Evolutionary conservation across 179 eudicot species (phyloP), one percentile per base, ranked within the genome.

Genomic region (Amaranthus tricolor): DNA sequence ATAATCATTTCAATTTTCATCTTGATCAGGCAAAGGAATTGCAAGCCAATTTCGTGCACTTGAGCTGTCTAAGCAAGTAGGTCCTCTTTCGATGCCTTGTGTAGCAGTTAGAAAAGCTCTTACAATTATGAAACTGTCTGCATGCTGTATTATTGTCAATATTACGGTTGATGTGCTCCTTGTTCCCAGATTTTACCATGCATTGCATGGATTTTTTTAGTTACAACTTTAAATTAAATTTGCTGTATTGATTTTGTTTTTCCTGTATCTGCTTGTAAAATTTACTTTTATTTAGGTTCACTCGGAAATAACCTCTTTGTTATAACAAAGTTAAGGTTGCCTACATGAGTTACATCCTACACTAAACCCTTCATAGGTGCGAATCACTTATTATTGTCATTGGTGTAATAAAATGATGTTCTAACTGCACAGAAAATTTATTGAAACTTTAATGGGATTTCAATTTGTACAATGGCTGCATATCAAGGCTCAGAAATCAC

Each of bases 11-110:
- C 58, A 31, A 59, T 65, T 69, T 7, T 15, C 43, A 20, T 15
- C 60, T 51, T 52, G 50, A 67, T 73, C 89, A 96, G 99, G 96
- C 89, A 7, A 93, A 89, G 84, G 99, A 96, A 84, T 76, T 94
- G 81, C 98, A 89, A 67, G 85, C 96, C 70, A 89, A 91, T 82
- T 93, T 86, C 74, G 92, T 87, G 79, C 92, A 93, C 64, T 79
- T 96, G 88, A 85, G 87, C 84, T 78, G 85, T 82, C 76, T 96
- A 79, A 93, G 96, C 98, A 93, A 96, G 99, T 96, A 78, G 11
- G 97, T 84, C 59, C 43, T 66, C 65, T 76, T 48, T 17, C 7
- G 4, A 75, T 78, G 16, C 31, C 31, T 58, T 13, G 14, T 67
- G 60, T 15, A 54, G 56, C 16, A 19, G 45, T 24, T 51, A 12